These are phyloP conservation scores for Mycena vitilis DNA, from an alignment of 768 basidiomycete species.

Conservation along the genomic window DNA sequence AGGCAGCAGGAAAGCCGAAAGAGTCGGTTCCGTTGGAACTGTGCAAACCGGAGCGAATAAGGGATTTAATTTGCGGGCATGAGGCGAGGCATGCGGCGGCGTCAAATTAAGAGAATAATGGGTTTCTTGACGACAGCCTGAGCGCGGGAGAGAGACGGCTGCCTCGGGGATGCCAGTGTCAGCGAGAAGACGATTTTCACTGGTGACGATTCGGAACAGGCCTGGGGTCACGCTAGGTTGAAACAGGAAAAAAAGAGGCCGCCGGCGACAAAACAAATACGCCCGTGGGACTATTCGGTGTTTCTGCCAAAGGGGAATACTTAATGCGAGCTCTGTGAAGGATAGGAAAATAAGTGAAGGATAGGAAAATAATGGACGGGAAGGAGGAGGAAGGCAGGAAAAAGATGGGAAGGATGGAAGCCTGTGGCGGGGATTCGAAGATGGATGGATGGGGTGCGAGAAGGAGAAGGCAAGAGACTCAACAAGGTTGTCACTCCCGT, in stretches of 20 bases:
- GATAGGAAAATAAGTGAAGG: too few relatives aligned
- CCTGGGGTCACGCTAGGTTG: slow-evolving; percentile 3
- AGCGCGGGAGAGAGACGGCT: slow-evolving; percentile 4
- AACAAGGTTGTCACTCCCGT: background rate
- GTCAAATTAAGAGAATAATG: slow-evolving; percentile 33
- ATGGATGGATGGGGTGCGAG: slow-evolving; percentile 1
- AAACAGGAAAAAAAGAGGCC: background rate
- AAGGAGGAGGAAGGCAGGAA: background rate
- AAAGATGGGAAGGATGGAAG: background rate
- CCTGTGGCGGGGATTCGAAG: background rate
- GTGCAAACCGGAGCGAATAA: too few relatives aligned
- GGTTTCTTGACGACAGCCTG: slow-evolving; percentile 24
- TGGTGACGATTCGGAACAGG: background rate
- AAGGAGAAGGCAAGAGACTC: background rate
- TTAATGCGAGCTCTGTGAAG: slow-evolving; percentile 3
- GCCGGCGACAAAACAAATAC: too few relatives aligned
- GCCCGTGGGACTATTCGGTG: background rate
- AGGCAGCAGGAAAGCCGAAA: slow-evolving; percentile 18
- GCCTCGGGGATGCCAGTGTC: slow-evolving; percentile 27
- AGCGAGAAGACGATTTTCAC: background rate
- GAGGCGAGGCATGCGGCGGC: slow-evolving; percentile 25
- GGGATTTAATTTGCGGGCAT: slow-evolving; percentile 3
- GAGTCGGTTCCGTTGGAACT: slow-evolving; percentile 19
- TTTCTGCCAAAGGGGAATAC: slow-evolving; percentile 14
- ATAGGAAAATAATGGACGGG: background rate